Evolutionary conservation across 2,329 filamentous ascomycete species (phyloP).

Genomic region (Fusarium aywerte): DNA sequence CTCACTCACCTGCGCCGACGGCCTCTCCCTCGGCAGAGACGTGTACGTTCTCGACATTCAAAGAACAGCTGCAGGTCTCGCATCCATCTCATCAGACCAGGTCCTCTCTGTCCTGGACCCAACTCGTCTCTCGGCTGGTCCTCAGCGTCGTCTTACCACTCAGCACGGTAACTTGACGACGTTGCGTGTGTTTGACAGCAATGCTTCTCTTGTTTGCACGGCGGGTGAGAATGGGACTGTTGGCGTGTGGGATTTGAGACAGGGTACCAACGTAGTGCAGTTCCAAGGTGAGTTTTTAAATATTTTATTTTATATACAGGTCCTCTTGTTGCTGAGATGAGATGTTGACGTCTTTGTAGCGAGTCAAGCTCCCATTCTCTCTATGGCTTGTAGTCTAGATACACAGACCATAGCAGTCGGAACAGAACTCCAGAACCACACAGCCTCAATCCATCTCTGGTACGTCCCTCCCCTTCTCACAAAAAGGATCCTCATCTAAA

Average conservation of each 20-base stretch:
- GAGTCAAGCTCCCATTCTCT: constrained; percentile 66
- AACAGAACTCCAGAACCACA: constrained; percentile 75
- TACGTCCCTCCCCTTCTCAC: constrained; percentile 47
- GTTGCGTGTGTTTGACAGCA: constrained; percentile 65
- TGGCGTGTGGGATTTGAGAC: constrained; percentile 72
- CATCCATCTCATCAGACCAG: constrained; percentile 76
- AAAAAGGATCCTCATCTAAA: not conserved
- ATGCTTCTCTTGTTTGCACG: constrained; percentile 69
- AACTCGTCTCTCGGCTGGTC: constrained; percentile 62
- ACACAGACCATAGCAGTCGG: constrained; percentile 74
- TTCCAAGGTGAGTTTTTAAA: constrained; percentile 58
- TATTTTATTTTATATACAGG: no score
- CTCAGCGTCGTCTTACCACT: constrained; percentile 60
- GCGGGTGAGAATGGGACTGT: constrained; percentile 77
- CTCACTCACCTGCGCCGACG: constrained; percentile 49
- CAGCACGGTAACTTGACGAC: constrained; percentile 72
- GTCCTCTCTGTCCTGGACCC: constrained; percentile 74
- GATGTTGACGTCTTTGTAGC: constrained; percentile 47
- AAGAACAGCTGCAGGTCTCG: constrained; percentile 63
- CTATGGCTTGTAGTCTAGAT: constrained; percentile 69
- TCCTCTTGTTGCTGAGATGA: no score
- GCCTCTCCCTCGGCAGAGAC: constrained; percentile 50
- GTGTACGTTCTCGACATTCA: constrained; percentile 70
- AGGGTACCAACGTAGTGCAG: constrained; percentile 56
- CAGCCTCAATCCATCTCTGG: constrained; percentile 71